A percentile compares a stretch with the other conserved stretches of the same genome.
phyloP scores from a whole-genome alignment of 257 asterid species.

The Gentiana straminea region DNA sequence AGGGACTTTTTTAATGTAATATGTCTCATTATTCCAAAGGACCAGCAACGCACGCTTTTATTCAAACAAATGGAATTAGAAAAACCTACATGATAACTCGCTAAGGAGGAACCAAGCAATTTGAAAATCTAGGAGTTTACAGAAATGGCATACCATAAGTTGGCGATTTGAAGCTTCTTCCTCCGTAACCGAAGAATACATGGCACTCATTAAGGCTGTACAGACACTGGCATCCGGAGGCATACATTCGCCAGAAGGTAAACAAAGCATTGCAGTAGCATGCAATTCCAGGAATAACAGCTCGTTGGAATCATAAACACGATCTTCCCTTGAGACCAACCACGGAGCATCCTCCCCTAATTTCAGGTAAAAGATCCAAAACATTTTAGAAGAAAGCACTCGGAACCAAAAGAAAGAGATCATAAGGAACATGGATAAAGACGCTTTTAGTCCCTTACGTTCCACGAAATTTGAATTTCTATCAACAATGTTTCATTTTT shows the following conservation, averaged over 20 bases:
- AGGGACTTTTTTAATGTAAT: no score
- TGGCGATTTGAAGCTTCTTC: slow-evolving; percentile 70
- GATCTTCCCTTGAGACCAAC: slow-evolving; percentile 80
- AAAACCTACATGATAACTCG: no score
- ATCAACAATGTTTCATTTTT: no score
- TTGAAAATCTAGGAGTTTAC: no score
- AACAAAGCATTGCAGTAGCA: slow-evolving; percentile 59
- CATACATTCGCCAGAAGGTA: slow-evolving; percentile 84
- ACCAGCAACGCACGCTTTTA: no score
- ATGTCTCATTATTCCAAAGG: no score
- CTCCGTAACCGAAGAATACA: slow-evolving; percentile 62
- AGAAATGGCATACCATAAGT: slow-evolving; percentile 45
- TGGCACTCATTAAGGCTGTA: slow-evolving; percentile 33
- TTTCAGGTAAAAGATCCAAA: slow-evolving; percentile 11
- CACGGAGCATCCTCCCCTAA: slow-evolving; percentile 64
- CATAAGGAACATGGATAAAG: no score
- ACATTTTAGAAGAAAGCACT: not conserved
- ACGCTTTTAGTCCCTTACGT: no score
- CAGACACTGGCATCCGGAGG: slow-evolving; percentile 57
- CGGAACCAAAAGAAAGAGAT: no score
- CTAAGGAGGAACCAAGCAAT: no score
- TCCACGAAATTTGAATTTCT: no score
- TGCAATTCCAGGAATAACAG: slow-evolving; percentile 59
- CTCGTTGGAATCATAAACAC: slow-evolving; percentile 40
- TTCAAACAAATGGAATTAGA: no score